Percentiles rank a stretch among this genome's conserved stretches.
These are phyloP conservation scores for Pseudogymnoascus sp. DNA, from an alignment of 2,329 filamentous ascomycete genomes.

Conservation along the genomic window DNA sequence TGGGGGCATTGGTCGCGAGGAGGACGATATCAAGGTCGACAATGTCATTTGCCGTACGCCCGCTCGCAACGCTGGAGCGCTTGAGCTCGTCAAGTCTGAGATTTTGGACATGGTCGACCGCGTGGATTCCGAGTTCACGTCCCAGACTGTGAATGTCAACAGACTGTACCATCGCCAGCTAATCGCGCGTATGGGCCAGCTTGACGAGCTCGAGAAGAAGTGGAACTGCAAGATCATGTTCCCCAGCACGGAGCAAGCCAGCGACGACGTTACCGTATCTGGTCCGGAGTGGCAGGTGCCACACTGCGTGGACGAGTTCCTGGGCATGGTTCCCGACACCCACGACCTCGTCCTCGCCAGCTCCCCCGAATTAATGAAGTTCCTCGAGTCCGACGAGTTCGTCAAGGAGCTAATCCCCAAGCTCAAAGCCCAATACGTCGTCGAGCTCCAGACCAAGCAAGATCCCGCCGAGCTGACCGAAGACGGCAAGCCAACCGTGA, in stretches of 20 bases:
- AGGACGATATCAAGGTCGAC: conserved; percentile 97
- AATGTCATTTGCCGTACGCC: conserved; percentile 98
- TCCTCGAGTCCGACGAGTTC: conserved; percentile 75
- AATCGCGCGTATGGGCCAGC: conserved; percentile 76
- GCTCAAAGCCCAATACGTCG: conserved; percentile 84
- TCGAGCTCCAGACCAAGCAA: conserved; percentile 70
- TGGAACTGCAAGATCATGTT: conserved; percentile 99
- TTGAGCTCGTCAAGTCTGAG: conserved; percentile 96
- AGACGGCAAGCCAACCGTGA: conserved; percentile 49
- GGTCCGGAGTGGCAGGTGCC: conserved; percentile 98
- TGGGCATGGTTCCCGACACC: conserved; percentile 96
- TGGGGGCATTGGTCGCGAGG: conserved; percentile 82
- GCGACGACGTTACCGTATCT: conserved; percentile 90
- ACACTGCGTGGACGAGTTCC: conserved; percentile 88
- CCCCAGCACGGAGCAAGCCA: conserved; percentile 93
- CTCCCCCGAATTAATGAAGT: conserved; percentile 67
- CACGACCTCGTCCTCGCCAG: conserved; percentile 83
- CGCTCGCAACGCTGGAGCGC: conserved; percentile 89
- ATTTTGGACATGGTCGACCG: conserved; percentile 98
- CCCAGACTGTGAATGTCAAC: conserved; percentile 87
- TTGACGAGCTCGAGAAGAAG: conserved; percentile 94
- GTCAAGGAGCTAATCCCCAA: conserved; percentile 70
- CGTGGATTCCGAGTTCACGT: conserved; percentile 85
- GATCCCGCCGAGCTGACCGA: conserved; percentile 51
- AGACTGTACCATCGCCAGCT: conserved; percentile 92